phyloP scores from a whole-genome alignment of 2,329 filamentous ascomycete species.

The Tolypocladium tropicale region DNA sequence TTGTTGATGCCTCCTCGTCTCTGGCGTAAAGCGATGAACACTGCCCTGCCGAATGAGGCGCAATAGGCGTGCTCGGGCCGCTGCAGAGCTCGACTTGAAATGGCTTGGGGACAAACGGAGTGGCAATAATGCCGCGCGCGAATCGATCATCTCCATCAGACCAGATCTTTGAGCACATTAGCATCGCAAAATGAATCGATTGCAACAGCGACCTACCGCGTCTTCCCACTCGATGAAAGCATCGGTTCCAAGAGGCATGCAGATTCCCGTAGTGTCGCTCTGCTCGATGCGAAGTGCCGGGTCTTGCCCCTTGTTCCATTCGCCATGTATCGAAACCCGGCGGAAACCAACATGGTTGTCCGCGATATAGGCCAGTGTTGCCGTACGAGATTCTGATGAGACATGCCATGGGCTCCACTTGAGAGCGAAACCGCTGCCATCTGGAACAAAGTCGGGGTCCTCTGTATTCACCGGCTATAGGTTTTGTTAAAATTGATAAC shows the following conservation, averaged over 20 bases:
- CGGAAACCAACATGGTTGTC: conserved; percentile 46
- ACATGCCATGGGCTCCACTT: conserved; percentile 45
- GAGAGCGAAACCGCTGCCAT: conserved; percentile 38
- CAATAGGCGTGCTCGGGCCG: conserved; percentile 8
- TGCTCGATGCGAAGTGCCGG: conserved; percentile 28
- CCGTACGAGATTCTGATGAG: conserved; percentile 21
- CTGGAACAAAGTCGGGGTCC: conserved; percentile 40
- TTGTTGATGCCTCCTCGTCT: conserved; percentile 21
- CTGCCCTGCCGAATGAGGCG: conserved; percentile 27
- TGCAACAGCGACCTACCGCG: conserved; percentile 21
- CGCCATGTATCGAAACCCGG: conserved; percentile 28
- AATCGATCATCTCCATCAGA: conserved; percentile 22
- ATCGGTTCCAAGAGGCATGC: conserved; percentile 38
- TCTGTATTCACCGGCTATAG: conserved; percentile 16
- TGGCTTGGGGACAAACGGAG: conserved; percentile 36
- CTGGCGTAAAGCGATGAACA: conserved; percentile 37
- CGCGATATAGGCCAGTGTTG: conserved; percentile 39
- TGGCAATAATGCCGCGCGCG: conserved; percentile 44
- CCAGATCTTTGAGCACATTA: conserved; percentile 29
- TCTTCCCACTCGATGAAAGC: conserved; percentile 48
- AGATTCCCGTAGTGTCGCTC: conserved; percentile 35
- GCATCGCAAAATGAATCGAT: background rate
- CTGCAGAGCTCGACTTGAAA: conserved; percentile 38
- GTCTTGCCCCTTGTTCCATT: conserved; percentile 22
- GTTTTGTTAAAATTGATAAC: background rate